Evolutionary conservation across 805 yeast genomes (phyloP), one percentile per base, ranked within the genome.

Genomic region (Citeromyces nyonsensis): DNA sequence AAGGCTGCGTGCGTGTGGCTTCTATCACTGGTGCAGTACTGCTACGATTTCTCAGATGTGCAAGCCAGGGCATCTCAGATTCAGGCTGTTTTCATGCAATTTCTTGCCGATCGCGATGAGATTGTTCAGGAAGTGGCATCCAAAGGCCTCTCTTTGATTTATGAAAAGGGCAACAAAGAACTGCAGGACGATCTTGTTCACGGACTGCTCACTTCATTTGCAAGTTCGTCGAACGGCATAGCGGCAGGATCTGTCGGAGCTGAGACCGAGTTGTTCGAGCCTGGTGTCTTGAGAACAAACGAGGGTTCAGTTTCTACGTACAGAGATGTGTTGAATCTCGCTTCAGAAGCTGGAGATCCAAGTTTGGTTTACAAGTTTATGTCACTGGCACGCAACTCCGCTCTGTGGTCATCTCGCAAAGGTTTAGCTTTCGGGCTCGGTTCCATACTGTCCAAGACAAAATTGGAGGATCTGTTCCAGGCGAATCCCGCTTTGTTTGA

Each of bases 391-490:
- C 77, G 82, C 39, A 77, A 76, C 33, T 82, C 95, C 0, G 74
- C 91, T 0, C 54, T 86, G 13, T 88, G 98, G 98, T 70, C 93
- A 0, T 81, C 95, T 0, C 63, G 94, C 48, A 82, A 81, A 41
- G 98, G 97, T 33, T 73, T 85, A 44, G 97, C 97, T 0, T 88
- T 82, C 57, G 96, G 97, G 0, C 60, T 88, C 25, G 88, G 95
- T 7, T 74, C 83, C 1, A 76, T 88, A 29, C 56, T 88, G 49
- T 77, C 94, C 2, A 82, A 81, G 43, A 63, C 86, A 0, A 74
- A 80, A 37, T 57, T 88, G 32, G 80, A 77, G 38, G 65, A 69
- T 8, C 53, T 80, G 44, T 49, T 83, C 7, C 22, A 18, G 7
- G 22, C 22, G 22, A 18, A 18, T 18, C 22, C 22, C 5, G 22